A percentile compares a stretch with the other conserved stretches of the same genome.
Conservation (phyloP, 495 filamentous ascomycete species). For the Penicillium fimorum region DNA sequence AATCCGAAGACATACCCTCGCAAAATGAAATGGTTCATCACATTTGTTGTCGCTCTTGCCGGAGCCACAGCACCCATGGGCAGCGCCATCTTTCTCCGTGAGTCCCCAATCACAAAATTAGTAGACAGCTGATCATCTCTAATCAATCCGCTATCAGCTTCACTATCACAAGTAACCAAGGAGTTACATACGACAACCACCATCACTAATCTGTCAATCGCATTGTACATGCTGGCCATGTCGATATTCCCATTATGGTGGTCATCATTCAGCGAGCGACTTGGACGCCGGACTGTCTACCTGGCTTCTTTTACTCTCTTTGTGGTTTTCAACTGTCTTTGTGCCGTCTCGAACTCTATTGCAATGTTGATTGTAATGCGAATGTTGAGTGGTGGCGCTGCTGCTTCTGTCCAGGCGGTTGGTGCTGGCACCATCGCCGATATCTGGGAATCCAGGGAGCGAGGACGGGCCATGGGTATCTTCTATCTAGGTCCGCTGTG, state of each 20-base stretch:
- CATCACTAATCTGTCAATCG: conserved; percentile 77
- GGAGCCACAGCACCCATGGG: conserved; percentile 80
- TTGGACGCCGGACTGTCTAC: conserved; percentile 84
- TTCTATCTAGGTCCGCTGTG: conserved; percentile 91
- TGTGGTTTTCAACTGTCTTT: conserved; percentile 70
- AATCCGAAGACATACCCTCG: conserved; percentile 69
- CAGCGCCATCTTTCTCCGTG: conserved; percentile 80
- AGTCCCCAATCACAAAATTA: conserved; percentile 30
- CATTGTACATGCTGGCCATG: conserved; percentile 89
- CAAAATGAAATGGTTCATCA: conserved; percentile 81
- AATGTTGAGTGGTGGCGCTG: conserved; percentile 75
- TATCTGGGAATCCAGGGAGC: conserved; percentile 78
- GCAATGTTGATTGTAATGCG: conserved; percentile 85
- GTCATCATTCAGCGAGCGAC: conserved; percentile 83
- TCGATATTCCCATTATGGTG: conserved; percentile 92
- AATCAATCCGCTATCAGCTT: conserved; percentile 47
- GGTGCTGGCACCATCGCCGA: conserved; percentile 92
- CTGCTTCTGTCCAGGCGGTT: conserved; percentile 86
- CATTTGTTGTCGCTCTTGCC: conserved; percentile 71
- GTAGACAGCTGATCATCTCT: background rate
- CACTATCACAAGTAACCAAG: conserved; percentile 64
- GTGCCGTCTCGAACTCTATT: conserved; percentile 72
- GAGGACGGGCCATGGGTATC: conserved; percentile 85
- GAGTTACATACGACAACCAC: conserved; percentile 67
- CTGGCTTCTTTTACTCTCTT: conserved; percentile 78